Evolutionary conservation across 2,329 filamentous ascomycete species (phyloP), one percentile per base, ranked within the genome.

Genomic region (Didymella lethalis): DNA sequence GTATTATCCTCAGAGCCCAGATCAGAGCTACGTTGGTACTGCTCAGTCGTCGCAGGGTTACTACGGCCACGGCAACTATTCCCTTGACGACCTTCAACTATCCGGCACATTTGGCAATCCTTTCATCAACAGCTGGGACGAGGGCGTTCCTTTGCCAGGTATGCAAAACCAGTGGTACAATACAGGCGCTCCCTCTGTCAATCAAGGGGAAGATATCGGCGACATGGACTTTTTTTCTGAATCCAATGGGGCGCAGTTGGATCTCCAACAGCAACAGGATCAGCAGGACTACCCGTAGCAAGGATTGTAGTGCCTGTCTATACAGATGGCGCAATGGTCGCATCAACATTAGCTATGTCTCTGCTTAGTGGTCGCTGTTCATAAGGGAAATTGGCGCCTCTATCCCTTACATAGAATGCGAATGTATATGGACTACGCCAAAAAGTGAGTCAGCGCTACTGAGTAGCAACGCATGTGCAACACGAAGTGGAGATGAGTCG

Each of bases 41-140:
- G 16, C 11, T 29, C 29, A 48, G 20, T 18, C 26, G 10, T 4
- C 34, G 7, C 29, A 45, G 14, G 31, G 28, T 16, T 20, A 31
- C 10, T 14, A 45, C 1, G 16, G 11, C 4, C n/a, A 54, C 11
- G 31, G 26, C 3, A 34, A n/a, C 12, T 12, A n/a, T 2, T 2
- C 46, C 18, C 12, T 16, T 2, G 34, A 18, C 7, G 34, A 51
- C 1, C 3, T 31, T 1, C 34, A n/a, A 4, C 44, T 54, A 20
- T 54, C 41, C 0, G 57, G 47, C 18, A 43, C 43, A 2, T 68
- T 66, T n/a, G 66, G 65, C 8, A 65, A 68, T 31, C 68, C 68
- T 0, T 70, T 70, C 23, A 29, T 63, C n/a, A 70, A 66, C 2
- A 63, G 20, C 28, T 69, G 65, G 38, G 68, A 71, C 29, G 65